These are phyloP conservation scores for Cornus kousa DNA, from an alignment of 148 eudicot genomes.

Conservation along the genomic window DNA sequence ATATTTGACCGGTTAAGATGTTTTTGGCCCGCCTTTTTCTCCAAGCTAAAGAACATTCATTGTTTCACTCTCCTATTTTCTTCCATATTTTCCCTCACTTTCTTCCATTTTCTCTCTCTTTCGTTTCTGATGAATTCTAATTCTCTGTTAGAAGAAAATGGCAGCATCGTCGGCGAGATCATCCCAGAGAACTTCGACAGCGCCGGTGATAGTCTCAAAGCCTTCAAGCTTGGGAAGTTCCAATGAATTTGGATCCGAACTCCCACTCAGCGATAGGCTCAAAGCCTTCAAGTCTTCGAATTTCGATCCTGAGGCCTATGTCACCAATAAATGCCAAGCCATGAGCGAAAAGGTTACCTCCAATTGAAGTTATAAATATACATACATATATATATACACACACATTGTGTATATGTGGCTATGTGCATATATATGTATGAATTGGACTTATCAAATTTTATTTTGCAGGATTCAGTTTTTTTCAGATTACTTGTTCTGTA, in stretches of 20 bases:
- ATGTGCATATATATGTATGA: not conserved
- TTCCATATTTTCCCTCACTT: not conserved
- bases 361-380: too few relatives aligned
- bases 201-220: slow-evolving; percentile 9
- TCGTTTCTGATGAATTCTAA: too few relatives aligned
- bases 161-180: not conserved
- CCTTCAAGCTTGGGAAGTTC: slow-evolving; percentile 46
- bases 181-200: slow-evolving; percentile 9
- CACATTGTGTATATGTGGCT: not conserved
- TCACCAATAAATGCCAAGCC: slow-evolving; percentile 55
- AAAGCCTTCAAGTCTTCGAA: slow-evolving; percentile 65
- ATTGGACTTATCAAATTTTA: not conserved
- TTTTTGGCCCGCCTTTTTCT: not conserved
- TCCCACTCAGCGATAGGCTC: slow-evolving; percentile 70
- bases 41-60: not conserved
- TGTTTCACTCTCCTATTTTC: not conserved
- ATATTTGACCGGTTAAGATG: not conserved
- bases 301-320: slow-evolving; percentile 64
- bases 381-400: not conserved
- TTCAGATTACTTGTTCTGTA: too few relatives aligned
- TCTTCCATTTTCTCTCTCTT: not conserved
- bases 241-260: slow-evolving; percentile 53
- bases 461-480: not conserved
- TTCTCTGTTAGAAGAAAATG: not conserved
- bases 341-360: slow-evolving; percentile 71